Conservation (phyloP, 768 basidiomycete genomes). For the Collybia sp. region DNA sequence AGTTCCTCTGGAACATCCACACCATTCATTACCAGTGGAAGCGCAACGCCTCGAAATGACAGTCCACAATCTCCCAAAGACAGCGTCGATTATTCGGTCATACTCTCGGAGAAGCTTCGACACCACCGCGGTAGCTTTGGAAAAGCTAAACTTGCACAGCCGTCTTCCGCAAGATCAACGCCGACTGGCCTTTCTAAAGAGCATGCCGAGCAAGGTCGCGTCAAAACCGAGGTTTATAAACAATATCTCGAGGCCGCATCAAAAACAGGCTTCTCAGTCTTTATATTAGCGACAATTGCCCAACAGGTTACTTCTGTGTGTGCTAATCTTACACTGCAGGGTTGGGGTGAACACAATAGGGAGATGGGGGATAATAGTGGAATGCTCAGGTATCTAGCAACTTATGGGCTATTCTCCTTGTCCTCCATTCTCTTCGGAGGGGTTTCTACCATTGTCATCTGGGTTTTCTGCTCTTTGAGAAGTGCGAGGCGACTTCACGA, state of each 20-base stretch:
- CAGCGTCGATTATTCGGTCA: background rate
- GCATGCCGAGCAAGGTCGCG: conserved; percentile 75
- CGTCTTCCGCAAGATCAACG: conserved; percentile 30
- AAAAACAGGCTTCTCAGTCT: conserved; percentile 60
- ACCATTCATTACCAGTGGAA: conserved; percentile 37
- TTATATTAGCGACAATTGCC: conserved; percentile 47
- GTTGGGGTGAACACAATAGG: conserved; percentile 80
- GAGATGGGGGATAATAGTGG: conserved; percentile 51
- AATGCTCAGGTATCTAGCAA: conserved; percentile 52
- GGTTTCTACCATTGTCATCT: conserved; percentile 59
- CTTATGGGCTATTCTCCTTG: conserved; percentile 68
- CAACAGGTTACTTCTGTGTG: conserved; percentile 60
- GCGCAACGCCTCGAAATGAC: conserved; percentile 20
- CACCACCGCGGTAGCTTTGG: conserved; percentile 51
- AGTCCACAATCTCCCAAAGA: too few species aligned
- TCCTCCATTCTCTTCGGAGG: conserved; percentile 50
- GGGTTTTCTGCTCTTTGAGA: conserved; percentile 72
- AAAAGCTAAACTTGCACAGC: conserved; percentile 45
- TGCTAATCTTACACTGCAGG: conserved; percentile 63
- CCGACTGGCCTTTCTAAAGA: conserved; percentile 56
- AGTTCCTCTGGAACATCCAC: conserved; percentile 47
- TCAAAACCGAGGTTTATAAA: conserved; percentile 72
- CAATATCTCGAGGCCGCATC: conserved; percentile 81
- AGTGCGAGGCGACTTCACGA: conserved; percentile 79
- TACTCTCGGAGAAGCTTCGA: conserved; percentile 43